Evolutionary conservation across 208 protist species (phyloP), one percentile per base, ranked within the genome.

Genomic region (Acanthamoeba royreba): DNA sequence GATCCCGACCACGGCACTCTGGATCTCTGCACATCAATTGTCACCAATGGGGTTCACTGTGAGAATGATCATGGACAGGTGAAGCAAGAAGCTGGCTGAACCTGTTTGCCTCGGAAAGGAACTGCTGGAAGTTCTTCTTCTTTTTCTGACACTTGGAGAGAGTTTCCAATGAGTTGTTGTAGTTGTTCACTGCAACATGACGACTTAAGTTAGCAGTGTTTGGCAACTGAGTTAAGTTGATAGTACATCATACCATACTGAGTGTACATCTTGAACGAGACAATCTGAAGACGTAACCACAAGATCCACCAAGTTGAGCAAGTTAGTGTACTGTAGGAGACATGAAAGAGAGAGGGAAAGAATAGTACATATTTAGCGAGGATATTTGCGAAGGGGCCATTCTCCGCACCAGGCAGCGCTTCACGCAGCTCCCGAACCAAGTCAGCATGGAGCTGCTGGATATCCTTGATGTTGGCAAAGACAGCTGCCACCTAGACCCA

Each of bases 391-490:
- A 88, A 88, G 46, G 47, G 43, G 4, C 79, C 79, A 22, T 81
- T 81, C 4, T 81, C 69, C 25, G 69, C 69, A 13, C 69, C 69
- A 47, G 25, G 40, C 69, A 49, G 69, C 2, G 69, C 69, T 4
- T 81, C 69, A 7, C 69, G 33, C 33, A 81, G 69, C 19, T 81
- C 69, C 38, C 33, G 33, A 19, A 46, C 38, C 38, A 81, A 28
- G 69, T 81, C 47, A 42, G 69, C 8, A 33, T 88, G 79, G 3
- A 88, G 79, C 43, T 38, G 47, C 33, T 63, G 49, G 17, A 88
- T 88, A 2, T 88, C 79, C 28, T 61, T 88, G 49, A 88, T 88
- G n/a, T 53, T 88, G n/a, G 79, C 43, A 88, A 88, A 88, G 8
- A 88, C 49, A 7, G 79, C 79, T 13, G 43, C 49, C 0, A 88